Conservation (phyloP, 495 filamentous ascomycete species). For the Trichocladium antarcticum region DNA sequence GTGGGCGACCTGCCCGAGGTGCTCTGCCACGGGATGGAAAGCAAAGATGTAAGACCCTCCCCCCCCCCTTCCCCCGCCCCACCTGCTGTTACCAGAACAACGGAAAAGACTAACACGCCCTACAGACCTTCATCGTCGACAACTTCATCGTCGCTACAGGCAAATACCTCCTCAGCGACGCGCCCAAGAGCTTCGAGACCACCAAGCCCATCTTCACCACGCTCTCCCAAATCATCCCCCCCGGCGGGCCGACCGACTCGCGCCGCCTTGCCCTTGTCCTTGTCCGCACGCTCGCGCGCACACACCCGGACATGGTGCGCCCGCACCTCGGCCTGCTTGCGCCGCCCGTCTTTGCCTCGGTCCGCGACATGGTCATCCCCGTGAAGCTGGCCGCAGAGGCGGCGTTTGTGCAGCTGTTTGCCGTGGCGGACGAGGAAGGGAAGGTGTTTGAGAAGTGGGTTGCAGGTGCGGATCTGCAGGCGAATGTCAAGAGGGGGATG, state of each 20-base stretch:
- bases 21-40: constrained; percentile 69
- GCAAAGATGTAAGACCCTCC: constrained; percentile 52
- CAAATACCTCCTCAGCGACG: constrained; percentile 71
- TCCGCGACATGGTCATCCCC: constrained; percentile 89
- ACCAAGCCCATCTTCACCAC: constrained; percentile 70
- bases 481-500: constrained; percentile 77
- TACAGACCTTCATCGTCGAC: constrained; percentile 70
- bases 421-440: constrained; percentile 72
- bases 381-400: constrained; percentile 93
- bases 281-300: constrained; percentile 69
- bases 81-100: neutral
- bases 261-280: constrained; percentile 84
- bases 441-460: constrained; percentile 91
- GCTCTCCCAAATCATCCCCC: constrained; percentile 59
- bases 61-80: neutral
- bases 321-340: constrained; percentile 70
- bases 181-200: constrained; percentile 51
- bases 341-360: constrained; percentile 75
- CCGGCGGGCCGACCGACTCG: constrained; percentile 66
- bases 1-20: constrained; percentile 57
- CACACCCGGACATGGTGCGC: constrained; percentile 60
- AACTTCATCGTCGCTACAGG: constrained; percentile 90
- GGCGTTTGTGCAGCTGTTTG: constrained; percentile 88
- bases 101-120: constrained; percentile 6
- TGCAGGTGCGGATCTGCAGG: constrained; percentile 41